Conservation (phyloP, 202 grass and related monocot species). For the Eragrostis tef region DNA sequence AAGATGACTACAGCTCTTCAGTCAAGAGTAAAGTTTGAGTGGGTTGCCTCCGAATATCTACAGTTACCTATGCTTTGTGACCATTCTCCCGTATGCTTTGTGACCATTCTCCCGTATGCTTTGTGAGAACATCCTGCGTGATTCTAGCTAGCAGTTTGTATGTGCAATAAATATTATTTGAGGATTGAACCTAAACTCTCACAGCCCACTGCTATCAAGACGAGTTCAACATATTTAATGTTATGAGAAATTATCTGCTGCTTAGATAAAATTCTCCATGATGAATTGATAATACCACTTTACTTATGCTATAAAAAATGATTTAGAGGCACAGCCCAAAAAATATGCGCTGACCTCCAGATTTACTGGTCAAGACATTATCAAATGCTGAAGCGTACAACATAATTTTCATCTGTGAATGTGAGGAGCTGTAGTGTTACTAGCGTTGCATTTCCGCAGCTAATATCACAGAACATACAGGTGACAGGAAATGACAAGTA, state of each 20-base stretch:
- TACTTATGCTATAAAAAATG: background rate
- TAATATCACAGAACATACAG: slow-evolving; percentile 15
- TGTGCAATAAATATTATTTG: slow-evolving; percentile 14
- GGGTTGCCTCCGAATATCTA: background rate
- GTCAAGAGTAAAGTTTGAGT: slow-evolving; percentile 44
- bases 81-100: background rate
- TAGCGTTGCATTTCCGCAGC: background rate
- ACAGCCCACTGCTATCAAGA: background rate
- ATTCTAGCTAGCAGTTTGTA: background rate
- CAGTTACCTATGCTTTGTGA: background rate
- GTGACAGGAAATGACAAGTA: background rate
- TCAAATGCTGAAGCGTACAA: background rate
- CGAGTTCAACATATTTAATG: background rate
- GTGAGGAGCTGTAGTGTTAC: too few species aligned
- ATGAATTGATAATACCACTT: background rate
- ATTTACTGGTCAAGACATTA: background rate
- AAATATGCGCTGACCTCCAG: background rate
- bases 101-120: background rate
- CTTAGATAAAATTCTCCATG: background rate
- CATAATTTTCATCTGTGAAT: background rate
- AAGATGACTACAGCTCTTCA: slow-evolving; percentile 52
- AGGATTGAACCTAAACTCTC: background rate
- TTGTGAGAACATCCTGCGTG: background rate
- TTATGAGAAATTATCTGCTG: background rate
- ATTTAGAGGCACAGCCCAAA: background rate